phyloP scores from a whole-genome alignment of 1,284 basidiomycete species.

The Cutaneotrichosporon cyanovorans region DNA sequence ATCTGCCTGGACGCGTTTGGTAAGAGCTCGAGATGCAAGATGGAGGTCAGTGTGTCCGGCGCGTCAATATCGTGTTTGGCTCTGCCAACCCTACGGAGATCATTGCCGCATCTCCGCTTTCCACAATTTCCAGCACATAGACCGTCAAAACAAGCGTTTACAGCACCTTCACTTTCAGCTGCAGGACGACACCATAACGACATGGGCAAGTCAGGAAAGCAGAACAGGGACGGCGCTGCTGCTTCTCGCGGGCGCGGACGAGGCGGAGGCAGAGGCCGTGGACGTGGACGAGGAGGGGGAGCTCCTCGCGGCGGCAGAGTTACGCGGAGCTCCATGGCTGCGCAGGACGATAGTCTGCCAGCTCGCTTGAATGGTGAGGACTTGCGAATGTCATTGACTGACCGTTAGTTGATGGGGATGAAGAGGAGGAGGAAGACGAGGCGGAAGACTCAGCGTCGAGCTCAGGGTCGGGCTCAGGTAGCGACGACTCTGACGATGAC shows the following conservation, averaged over 20 bases:
- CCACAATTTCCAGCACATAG: no score
- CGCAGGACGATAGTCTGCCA: not conserved
- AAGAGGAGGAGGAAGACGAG: slow-evolving; percentile 8
- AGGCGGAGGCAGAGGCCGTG: slow-evolving; percentile 7
- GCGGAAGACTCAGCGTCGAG: not conserved
- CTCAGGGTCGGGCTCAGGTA: no score
- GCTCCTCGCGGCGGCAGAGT: not conserved
- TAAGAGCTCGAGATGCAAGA: no score
- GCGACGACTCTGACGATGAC: not conserved
- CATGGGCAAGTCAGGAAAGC: slow-evolving; percentile 19
- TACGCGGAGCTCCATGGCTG: not conserved
- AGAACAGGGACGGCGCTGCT: slow-evolving; percentile 9
- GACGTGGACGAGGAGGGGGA: slow-evolving; percentile 7
- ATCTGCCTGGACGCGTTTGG: no score
- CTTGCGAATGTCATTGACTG: not conserved
- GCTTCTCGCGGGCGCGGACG: slow-evolving; percentile 4
- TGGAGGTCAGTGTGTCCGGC: no score
- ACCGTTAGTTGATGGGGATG: slow-evolving; percentile 5
- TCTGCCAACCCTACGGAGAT: no score
- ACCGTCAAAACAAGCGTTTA: no score
- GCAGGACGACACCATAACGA: not conserved
- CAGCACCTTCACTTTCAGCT: no score
- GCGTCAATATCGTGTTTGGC: not conserved
- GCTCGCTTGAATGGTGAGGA: not conserved
- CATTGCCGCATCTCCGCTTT: no score